Evolutionary conservation across 345 rosid species (phyloP).

Genomic region (Salix suchowensis): DNA sequence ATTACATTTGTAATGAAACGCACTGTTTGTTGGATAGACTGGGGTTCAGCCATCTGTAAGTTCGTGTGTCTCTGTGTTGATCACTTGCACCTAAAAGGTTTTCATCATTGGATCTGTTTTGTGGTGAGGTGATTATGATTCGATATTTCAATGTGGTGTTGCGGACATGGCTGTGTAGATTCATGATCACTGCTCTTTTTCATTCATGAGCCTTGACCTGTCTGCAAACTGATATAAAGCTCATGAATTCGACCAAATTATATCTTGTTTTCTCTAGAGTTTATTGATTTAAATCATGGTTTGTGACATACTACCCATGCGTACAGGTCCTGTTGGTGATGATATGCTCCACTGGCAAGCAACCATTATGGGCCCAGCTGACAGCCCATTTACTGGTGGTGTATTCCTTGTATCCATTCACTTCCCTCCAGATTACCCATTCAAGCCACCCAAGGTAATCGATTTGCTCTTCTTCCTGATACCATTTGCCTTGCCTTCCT

Average conservation of each 20-base stretch:
- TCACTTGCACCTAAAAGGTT: background rate
- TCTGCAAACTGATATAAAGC: too few species aligned
- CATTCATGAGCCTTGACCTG: background rate
- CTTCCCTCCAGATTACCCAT: slow-evolving; percentile 24
- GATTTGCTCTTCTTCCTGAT: background rate
- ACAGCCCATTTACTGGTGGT: slow-evolving; percentile 22
- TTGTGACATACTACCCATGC: background rate
- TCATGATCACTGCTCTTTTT: background rate
- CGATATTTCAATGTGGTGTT: background rate
- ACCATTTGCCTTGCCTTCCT: background rate
- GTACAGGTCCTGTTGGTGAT: slow-evolving; percentile 22
- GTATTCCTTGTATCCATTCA: slow-evolving; percentile 21
- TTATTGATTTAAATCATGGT: background rate
- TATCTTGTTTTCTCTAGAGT: background rate
- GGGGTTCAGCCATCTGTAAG: background rate
- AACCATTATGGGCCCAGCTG: slow-evolving; percentile 22
- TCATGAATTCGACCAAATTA: background rate
- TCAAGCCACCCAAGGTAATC: slow-evolving; percentile 22
- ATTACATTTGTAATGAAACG: background rate
- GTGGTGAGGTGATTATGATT: background rate
- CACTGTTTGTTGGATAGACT: background rate
- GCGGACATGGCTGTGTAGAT: background rate
- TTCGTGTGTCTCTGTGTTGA: background rate
- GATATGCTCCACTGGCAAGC: slow-evolving; percentile 26
- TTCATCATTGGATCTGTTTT: background rate